phyloP scores from a whole-genome alignment of 2,329 filamentous ascomycete species.

The Arthrobotrys pseudoclavata region DNA sequence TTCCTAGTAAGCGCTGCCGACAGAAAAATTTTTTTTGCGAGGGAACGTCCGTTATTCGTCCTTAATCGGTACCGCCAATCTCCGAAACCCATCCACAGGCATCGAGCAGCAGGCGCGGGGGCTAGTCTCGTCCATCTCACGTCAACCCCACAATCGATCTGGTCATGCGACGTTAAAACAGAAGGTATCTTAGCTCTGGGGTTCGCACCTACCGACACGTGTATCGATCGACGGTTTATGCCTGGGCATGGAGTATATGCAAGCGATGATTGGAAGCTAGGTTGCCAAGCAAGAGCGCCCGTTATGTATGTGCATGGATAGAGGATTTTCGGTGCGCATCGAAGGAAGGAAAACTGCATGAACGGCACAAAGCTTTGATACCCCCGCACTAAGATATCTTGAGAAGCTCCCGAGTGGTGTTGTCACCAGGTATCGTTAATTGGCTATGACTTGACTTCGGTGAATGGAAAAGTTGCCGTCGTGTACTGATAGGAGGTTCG shows the following conservation, averaged over 20 bases:
- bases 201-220: background rate
- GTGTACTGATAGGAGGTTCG: constrained; percentile 3
- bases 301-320: constrained; percentile 13
- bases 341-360: constrained; percentile 20
- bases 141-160: constrained; percentile 33
- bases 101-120: constrained; percentile 6
- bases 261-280: constrained; percentile 19
- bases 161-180: constrained; percentile 36
- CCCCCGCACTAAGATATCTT: constrained; percentile 43
- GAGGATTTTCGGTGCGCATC: constrained; percentile 9
- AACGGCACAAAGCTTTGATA: constrained; percentile 27
- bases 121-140: constrained; percentile 1
- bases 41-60: background rate
- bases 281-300: constrained; percentile 25
- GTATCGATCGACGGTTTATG: constrained; percentile 15
- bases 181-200: constrained; percentile 20
- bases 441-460: background rate
- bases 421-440: constrained; percentile 9
- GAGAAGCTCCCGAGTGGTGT: constrained; percentile 11
- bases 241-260: constrained; percentile 22
- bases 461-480: constrained; percentile 17
- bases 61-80: background rate
- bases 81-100: background rate
- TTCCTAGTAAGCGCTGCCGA: constrained; percentile 22
- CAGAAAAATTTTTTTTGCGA: background rate